Evolutionary conservation across 139 green algal genomes (phyloP).

Genomic region (Monoraphidium neglectum): DNA sequence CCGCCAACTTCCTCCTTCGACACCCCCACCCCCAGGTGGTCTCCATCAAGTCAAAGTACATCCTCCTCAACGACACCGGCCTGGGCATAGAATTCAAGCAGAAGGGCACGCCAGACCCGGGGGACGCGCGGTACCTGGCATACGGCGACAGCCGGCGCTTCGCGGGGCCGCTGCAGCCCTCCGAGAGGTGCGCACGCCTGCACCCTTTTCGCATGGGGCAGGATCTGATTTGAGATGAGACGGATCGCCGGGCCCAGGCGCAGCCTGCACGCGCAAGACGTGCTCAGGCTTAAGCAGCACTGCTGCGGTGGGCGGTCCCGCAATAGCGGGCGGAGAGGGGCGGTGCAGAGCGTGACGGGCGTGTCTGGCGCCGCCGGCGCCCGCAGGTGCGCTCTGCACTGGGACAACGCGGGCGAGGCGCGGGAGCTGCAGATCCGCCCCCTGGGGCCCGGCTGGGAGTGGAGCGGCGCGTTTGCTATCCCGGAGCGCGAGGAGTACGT

Average conservation of each 20-base stretch:
- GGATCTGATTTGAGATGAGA: slow-evolving; percentile 5
- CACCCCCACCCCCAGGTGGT: slow-evolving; percentile 56
- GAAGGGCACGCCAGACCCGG: slow-evolving; percentile 61
- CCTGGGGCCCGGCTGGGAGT: slow-evolving; percentile 37
- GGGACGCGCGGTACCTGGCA: not conserved
- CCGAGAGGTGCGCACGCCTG: slow-evolving; percentile 7
- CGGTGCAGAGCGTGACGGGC: too few relatives aligned
- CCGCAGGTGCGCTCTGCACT: slow-evolving; percentile 56
- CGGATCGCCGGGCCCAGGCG: not conserved
- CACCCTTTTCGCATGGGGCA: not conserved
- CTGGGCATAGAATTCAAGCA: slow-evolving; percentile 84
- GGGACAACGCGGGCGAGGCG: slow-evolving; percentile 65
- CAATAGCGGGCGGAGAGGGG: too few relatives aligned
- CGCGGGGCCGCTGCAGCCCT: slow-evolving; percentile 48
- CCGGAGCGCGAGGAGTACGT: slow-evolving; percentile 76
- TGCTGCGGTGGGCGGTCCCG: too few relatives aligned
- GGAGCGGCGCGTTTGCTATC: slow-evolving; percentile 71
- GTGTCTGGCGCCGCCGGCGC: too few relatives aligned
- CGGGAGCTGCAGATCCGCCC: slow-evolving; percentile 72
- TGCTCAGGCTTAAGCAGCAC: too few relatives aligned
- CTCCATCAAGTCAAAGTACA: slow-evolving; percentile 85
- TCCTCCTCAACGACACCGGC: slow-evolving; percentile 85
- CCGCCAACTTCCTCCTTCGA: not conserved
- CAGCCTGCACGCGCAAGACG: too few relatives aligned
- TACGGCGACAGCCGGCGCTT: slow-evolving; percentile 56